Percentiles rank a stretch among this genome's conserved stretches.
These are phyloP conservation scores for Dovyalis caffra DNA, from an alignment of 345 rosid genomes.

Conservation along the genomic window DNA sequence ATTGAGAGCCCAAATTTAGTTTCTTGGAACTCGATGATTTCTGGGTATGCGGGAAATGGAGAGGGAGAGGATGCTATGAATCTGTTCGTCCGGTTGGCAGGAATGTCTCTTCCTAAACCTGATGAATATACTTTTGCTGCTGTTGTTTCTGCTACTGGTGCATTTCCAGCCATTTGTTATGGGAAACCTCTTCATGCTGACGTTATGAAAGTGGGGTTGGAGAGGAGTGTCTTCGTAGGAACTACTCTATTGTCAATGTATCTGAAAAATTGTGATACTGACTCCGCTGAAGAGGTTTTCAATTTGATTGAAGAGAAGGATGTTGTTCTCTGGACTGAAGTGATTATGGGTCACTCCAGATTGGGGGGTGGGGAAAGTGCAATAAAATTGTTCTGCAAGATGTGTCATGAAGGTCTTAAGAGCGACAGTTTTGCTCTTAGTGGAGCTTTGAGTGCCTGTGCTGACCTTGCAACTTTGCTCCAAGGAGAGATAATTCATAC, in stretches of 20 bases:
- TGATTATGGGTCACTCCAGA: slow-evolving; percentile 72
- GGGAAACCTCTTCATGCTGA: slow-evolving; percentile 71
- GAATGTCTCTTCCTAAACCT: slow-evolving; percentile 44
- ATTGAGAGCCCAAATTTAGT: slow-evolving; percentile 54
- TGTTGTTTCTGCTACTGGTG: slow-evolving; percentile 50
- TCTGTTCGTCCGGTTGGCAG: slow-evolving; percentile 44
- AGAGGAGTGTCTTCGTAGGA: slow-evolving; percentile 56
- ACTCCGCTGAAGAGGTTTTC: slow-evolving; percentile 55
- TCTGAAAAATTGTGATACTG: slow-evolving; percentile 53
- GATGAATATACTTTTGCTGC: slow-evolving; percentile 82
- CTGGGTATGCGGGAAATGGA: slow-evolving; percentile 66
- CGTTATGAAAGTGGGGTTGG: slow-evolving; percentile 51
- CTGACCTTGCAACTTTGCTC: slow-evolving; percentile 60
- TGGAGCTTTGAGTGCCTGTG: slow-evolving; percentile 74
- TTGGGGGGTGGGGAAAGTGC: slow-evolving; percentile 60
- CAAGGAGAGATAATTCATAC: slow-evolving; percentile 80
- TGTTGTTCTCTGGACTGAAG: slow-evolving; percentile 85
- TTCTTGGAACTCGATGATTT: too few relatives aligned
- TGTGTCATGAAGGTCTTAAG: slow-evolving; percentile 50
- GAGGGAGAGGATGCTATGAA: slow-evolving; percentile 52
- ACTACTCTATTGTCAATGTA: slow-evolving; percentile 73
- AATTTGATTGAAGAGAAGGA: slow-evolving; percentile 50
- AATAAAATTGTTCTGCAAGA: slow-evolving; percentile 45
- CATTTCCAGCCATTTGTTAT: slow-evolving; percentile 31
- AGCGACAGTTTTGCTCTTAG: slow-evolving; percentile 69